Evolutionary conservation across 2,329 filamentous ascomycete species (phyloP), one percentile per base, ranked within the genome.

Genomic region (Blastomyces parvus): DNA sequence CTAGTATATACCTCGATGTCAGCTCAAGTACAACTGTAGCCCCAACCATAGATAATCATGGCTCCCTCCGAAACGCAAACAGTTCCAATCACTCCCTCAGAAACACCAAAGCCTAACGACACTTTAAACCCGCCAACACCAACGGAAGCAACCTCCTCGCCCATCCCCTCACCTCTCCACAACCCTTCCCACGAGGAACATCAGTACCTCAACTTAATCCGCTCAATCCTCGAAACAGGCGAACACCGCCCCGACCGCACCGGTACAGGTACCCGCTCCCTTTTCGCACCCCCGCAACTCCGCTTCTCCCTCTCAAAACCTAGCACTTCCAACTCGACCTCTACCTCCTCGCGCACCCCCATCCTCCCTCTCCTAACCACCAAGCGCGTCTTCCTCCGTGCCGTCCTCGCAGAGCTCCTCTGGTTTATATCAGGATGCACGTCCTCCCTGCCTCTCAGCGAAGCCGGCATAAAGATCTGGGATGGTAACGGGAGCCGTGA

Each of bases 281-380:
- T 97, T 68, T 97, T 96, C 71, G 93, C 91, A 1, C 93, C 94
- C 0, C 83, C 84, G 0, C 90, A 91, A 42, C 84, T 97, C 59
- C 92, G 91, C 72, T 99, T 97, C 82, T 82, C 83, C 55, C 89
- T 99, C 67, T 89, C 88, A 66, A 82, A 84, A 62, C 75, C 79
- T 46, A 75, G 77, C 72, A 13, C 77, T 56, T 74, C 74, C 14
- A 75, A 77, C 38, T 77, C 64, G 72, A 6, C 77, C 56, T 74
- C 77, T 9, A 70, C 71, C 60, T 71, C 74, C 9, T 75, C 74
- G 13, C 75, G 76, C 36, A 78, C 77, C 14, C 86, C 88, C 1
- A 82, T 97, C 69, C 84, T 99, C 25, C 94, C 94, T 30, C 90
- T 99, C 69, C 87, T 99, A 22, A 99, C 94, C 4, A 99, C 94